phyloP scores from a whole-genome alignment of 1,284 basidiomycete genomes.

The Pascua guehoae region DNA sequence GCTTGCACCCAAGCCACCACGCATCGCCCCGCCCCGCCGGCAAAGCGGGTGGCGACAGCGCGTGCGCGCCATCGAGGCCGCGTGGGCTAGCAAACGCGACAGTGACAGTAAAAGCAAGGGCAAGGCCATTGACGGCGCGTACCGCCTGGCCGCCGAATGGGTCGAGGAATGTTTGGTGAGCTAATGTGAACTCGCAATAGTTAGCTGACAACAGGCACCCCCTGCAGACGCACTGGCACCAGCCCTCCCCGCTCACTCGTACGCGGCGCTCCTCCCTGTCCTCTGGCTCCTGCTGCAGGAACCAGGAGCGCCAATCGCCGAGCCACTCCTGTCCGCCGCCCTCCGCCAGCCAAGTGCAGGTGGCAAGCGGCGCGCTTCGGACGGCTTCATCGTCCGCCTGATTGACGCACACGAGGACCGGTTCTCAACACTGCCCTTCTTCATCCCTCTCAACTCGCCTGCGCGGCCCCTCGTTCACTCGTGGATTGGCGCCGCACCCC shows the following conservation, averaged over 20 bases:
- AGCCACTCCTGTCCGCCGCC: conserved; percentile 32
- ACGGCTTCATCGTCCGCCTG: conserved; percentile 68
- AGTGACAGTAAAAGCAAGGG: conserved; percentile 6
- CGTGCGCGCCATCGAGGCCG: conserved; percentile 30
- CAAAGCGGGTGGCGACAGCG: conserved; percentile 26
- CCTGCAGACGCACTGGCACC: conserved; percentile 49
- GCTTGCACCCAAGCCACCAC: conserved; percentile 27
- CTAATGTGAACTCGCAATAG: too few species aligned
- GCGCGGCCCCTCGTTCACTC: conserved; percentile 17
- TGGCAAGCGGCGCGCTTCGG: conserved; percentile 26
- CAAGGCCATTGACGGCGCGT: conserved; percentile 29
- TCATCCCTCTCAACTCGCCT: conserved; percentile 26
- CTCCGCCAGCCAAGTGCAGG: conserved; percentile 48
- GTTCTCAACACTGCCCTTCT: conserved; percentile 40
- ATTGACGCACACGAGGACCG: conserved; percentile 57
- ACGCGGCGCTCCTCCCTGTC: conserved; percentile 69
- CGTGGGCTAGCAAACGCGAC: conserved; percentile 20
- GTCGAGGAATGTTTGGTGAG: conserved; percentile 60
- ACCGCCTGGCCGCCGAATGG: conserved; percentile 56
- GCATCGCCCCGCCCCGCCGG: conserved; percentile 13
- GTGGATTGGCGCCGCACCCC: conserved; percentile 64
- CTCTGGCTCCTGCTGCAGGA: conserved; percentile 74
- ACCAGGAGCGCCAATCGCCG: conserved; percentile 6
- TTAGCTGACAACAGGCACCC: conserved; percentile 18
- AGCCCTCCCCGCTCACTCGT: conserved; percentile 60